Evolutionary conservation across 2,329 filamentous ascomycete species (phyloP), one percentile per base, ranked within the genome.

Genomic region (Aaosphaeria arxii): DNA sequence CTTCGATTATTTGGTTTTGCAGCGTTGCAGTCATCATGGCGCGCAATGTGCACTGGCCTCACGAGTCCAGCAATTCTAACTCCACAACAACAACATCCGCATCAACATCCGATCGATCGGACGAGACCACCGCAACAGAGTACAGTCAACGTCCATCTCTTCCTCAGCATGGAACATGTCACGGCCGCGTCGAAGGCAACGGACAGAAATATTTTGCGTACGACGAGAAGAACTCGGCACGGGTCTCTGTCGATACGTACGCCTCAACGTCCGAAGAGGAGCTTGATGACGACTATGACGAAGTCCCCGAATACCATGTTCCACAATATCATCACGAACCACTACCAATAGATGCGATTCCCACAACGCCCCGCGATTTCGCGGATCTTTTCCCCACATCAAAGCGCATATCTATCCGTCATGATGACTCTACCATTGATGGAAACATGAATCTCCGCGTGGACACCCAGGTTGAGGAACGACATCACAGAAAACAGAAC

Each of bases 361-460:
- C 91, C 7, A 89, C 91, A 1, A 91, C 86, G 1, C 87, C 92
- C 4, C 79, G 86, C 49, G 86, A 91, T 57, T 97, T 97, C 67
- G 86, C 85, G 29, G 80, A 85, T 46, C 81, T 95, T 45, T 99
- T 96, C 69, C 92, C 94, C 7, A 95, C 91, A 6, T 81, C 86
- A 57, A 84, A 90, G 66, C 83, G 88, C 47, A 75, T 97, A 45
- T 83, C 83, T 33, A 90, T 99, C 63, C 84, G 88, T 30, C 92
- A 97, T 66, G 94, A 97, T 66, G 90, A 96, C 71, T 84, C 89
- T 43, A 94, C 91, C 0, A 73, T 86, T 4, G 92, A 99, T 67
- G 92, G 92, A 33, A 96, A 96, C 76, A 95, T 96, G 90, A 97
- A 97, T 67, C 79, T 99, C 48, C 86, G 91, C 31, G 80, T 97